Evolutionary conservation across 371 early-diverging fungal genomes (phyloP).

Genomic region (Apophysomyces trapeziformis): DNA sequence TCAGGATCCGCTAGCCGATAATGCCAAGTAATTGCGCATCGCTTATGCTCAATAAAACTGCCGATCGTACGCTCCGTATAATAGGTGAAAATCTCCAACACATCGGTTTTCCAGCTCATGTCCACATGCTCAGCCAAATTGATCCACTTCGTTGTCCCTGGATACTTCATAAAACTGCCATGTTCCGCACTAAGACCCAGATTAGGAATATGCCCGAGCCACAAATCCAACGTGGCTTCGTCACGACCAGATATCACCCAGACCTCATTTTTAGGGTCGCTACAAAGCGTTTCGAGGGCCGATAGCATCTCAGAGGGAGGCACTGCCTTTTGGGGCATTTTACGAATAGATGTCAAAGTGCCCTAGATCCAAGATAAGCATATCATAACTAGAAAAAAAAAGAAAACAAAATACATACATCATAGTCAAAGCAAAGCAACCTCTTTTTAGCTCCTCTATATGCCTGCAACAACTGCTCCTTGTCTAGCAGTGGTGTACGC

Average conservation of each 20-base stretch:
- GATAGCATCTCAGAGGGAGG: constrained; percentile 70
- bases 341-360: constrained; percentile 79
- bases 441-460: constrained; percentile 69
- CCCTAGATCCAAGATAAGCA: constrained; percentile 59
- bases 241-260: constrained; percentile 95
- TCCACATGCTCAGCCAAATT: constrained; percentile 82
- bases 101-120: constrained; percentile 87
- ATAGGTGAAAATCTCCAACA: constrained; percentile 84
- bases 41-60: constrained; percentile 84
- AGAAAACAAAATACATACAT: constrained; percentile 49
- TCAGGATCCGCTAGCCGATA: constrained; percentile 89
- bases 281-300: constrained; percentile 66
- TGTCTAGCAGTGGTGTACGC: constrained; percentile 72
- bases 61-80: constrained; percentile 92
- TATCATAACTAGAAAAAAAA: constrained; percentile 1
- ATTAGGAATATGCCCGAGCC: constrained; percentile 80
- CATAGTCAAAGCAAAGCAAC: constrained; percentile 88
- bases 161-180: constrained; percentile 69
- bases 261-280: constrained; percentile 84
- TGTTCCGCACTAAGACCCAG: constrained; percentile 86
- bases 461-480: constrained; percentile 37
- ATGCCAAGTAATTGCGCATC: constrained; percentile 88
- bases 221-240: constrained; percentile 77
- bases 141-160: constrained; percentile 68
- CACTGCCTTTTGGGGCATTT: constrained; percentile 67